Base-by-base conservation (phyloP, 805 yeast species). In the Nakazawaea ishiwadae region DNA sequence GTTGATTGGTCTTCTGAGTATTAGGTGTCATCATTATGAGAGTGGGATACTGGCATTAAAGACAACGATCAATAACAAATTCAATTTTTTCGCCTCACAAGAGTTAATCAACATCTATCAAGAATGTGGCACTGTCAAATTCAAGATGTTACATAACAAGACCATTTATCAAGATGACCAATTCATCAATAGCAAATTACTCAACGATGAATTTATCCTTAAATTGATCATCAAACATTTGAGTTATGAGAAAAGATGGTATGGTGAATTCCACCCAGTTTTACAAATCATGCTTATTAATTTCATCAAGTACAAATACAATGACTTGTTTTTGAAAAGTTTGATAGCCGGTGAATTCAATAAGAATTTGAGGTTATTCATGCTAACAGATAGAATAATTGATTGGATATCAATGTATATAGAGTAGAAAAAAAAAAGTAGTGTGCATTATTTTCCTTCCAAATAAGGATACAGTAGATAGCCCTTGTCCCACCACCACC, bases 191-290 rank as follows among this genome's bases (percentile, higher is more conserved):
- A 35, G 36, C 35, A 42, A 43, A 47, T 40, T 51, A 55, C n/a
- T 49, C 36, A 17, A 41, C 58, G 39, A 47, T 12, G 77, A 73
- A 35, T 58, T 60, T 24, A 50, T 75, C 8, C 49, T 76, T 11
- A 65, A 64, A 21, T 44, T 71, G 3, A 51, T 79, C 27, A 63
- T 76, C 45, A 72, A 73, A 47, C 59, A 74, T 23, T 63, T 79
- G 17, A 73, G 85, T 42, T 84, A 84, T 73, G 73, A 79, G 45
- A 59, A 73, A 28, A 65, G 90, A 34, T 84, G 81, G 73, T 83
- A 82, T 52, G 79, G 74, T 49, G 77, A 69, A 45, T 73, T 64
- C 64, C 78, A 54, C 51, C 53, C 61, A 26, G 64, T 56, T 38
- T 70, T 70, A 43, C 56, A 65, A 7, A 62, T 69, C 15, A 68